Conservation (phyloP, 106 monocot genomes). For the Dioscorea zingiberensis region DNA sequence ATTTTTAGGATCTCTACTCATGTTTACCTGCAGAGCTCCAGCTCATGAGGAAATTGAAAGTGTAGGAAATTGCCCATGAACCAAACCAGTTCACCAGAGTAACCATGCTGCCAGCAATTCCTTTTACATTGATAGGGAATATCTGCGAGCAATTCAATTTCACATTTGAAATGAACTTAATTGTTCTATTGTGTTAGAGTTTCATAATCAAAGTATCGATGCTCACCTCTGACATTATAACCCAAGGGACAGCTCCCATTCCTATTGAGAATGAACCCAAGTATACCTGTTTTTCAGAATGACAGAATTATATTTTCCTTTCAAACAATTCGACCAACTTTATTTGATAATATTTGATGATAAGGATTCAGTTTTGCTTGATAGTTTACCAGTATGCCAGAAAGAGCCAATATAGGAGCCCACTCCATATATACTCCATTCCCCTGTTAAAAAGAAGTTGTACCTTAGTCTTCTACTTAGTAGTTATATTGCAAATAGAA, state of each 20-base stretch:
- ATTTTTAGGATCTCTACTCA: neutral
- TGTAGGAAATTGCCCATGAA: slow-evolving; percentile 36
- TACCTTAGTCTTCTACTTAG: neutral
- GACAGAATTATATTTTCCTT: neutral
- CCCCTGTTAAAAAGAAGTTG: slow-evolving; percentile 17
- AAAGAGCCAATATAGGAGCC: slow-evolving; percentile 44
- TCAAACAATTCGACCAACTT: no score
- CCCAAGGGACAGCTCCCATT: slow-evolving; percentile 91
- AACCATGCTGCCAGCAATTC: slow-evolving; percentile 45
- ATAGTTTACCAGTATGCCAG: slow-evolving; percentile 56
- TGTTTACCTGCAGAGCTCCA: slow-evolving; percentile 50
- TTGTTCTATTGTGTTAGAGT: neutral
- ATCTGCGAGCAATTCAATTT: slow-evolving; percentile 24
- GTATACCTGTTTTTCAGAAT: slow-evolving; percentile 34
- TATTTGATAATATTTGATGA: neutral
- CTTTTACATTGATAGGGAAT: slow-evolving; percentile 53
- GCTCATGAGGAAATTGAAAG: slow-evolving; percentile 48
- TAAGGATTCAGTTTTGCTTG: neutral
- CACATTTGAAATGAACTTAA: neutral
- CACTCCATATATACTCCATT: slow-evolving; percentile 31
- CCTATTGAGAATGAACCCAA: slow-evolving; percentile 64
- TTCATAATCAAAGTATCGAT: no score
- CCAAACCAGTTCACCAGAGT: slow-evolving; percentile 54
- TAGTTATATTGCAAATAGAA: neutral
- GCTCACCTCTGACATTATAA: slow-evolving; percentile 93